These are phyloP conservation scores for Talaromyces albobiverticillius DNA, from an alignment of 2,329 filamentous ascomycete species.

Conservation along the genomic window DNA sequence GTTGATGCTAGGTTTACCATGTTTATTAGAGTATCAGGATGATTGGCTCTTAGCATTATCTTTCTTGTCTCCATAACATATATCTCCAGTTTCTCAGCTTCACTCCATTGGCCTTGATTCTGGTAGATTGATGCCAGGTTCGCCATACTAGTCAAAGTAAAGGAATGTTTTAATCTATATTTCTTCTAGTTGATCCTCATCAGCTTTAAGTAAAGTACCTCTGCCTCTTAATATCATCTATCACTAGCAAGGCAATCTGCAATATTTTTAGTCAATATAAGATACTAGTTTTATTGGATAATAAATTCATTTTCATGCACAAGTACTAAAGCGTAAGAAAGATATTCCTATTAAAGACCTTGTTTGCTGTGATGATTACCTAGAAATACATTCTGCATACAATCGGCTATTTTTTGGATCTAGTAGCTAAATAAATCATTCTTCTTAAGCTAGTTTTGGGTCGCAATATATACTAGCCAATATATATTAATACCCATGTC, in stretches of 20 bases:
- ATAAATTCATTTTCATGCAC: constrained; percentile 6
- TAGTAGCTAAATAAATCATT: constrained; percentile 4
- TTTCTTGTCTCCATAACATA: neutral
- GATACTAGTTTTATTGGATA: neutral
- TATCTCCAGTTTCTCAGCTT: neutral
- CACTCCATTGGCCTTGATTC: constrained; percentile 17
- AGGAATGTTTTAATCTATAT: constrained; percentile 19
- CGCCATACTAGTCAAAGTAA: constrained; percentile 21
- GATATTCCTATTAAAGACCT: constrained; percentile 18
- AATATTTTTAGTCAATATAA: neutral
- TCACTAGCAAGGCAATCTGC: constrained; percentile 15
- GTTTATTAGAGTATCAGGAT: constrained; percentile 20
- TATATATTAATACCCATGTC: constrained; percentile 23
- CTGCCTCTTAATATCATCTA: constrained; percentile 19
- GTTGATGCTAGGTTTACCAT: constrained; percentile 17
- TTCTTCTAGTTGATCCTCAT: neutral
- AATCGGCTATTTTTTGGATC: constrained; percentile 1
- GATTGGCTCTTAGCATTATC: no score
- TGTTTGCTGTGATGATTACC: constrained; percentile 10
- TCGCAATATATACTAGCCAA: constrained; percentile 30
- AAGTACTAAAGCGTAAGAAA: constrained; percentile 19
- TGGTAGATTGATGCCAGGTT: constrained; percentile 13
- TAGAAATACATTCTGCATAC: constrained; percentile 16
- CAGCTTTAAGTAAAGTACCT: neutral
- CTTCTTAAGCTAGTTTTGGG: constrained; percentile 24